Base-by-base conservation (phyloP, 306 rosid genomes). In the Trifolium fragiferum region DNA sequence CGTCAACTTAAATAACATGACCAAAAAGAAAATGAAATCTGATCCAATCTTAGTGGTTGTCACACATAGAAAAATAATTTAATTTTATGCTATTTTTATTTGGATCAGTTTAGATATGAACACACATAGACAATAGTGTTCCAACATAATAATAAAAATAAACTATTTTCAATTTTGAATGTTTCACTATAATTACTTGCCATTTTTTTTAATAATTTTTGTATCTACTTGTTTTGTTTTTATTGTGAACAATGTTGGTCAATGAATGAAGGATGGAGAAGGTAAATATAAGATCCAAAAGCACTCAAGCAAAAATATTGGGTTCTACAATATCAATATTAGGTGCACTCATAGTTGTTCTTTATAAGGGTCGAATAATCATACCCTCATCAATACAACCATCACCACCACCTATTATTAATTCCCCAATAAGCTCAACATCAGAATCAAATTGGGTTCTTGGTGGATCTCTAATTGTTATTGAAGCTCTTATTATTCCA, bases 341-440 rank as follows among this genome's bases (percentile, higher is more conserved):
- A 68, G 95, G 92, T 67, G 92, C 92, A 67, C 63, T 86, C 7
- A 59, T 71, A 30, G 82, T 85, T 65, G 81, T 87, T 66, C 85
- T 89, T 7, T 87, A 84, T 35, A 84, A 84, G 54, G 94, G 94
- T 19, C 82, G 82, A 1, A 23, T 35, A 35, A 15, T 87, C 60
- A 54, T 82, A 27, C 60, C 82, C 3, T 1, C 80, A 21, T 72
- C 79, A 59, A 19, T 57, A 46, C 41, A 14, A 33, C 47, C 33
- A 50, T 58, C 68, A 53, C 68, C 35, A 50, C 66, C 73, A 53
- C 68, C 35, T 2, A 43, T 18, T 10, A 8, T 27, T 46, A 21
- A 46, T 70, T 72, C 67, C 62, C 62, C 72, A 30, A 33, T 77
- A 59, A 27, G 1, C 33, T 43, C 86, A 50, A 37, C 84, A 49